Evolutionary conservation across 225 moss, liverwort and hornwort species (phyloP).

Genomic region (Physcomitrium patens): DNA sequence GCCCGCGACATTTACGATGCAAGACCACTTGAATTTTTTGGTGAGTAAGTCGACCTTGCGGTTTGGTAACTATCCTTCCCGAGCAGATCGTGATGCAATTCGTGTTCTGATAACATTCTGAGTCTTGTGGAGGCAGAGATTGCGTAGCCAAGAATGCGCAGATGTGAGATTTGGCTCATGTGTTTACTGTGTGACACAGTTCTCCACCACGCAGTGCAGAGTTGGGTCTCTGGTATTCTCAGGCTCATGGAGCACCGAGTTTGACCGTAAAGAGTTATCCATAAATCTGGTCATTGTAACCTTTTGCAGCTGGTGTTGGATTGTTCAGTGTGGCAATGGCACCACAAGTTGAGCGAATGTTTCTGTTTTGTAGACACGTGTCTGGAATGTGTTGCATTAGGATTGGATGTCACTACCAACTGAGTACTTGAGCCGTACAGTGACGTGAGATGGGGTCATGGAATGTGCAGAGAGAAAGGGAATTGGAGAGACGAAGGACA

Average conservation of each 20-base stretch:
- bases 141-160: neutral
- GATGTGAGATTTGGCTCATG: neutral
- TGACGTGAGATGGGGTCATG: constrained; percentile 5
- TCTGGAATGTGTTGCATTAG: neutral
- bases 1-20: constrained; percentile 43
- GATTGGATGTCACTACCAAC: neutral
- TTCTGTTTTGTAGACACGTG: too few species aligned
- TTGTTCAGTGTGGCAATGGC: too few species aligned
- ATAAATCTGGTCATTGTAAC: too few species aligned
- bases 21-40: constrained; percentile 50
- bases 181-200: neutral
- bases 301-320: too few species aligned
- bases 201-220: neutral
- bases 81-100: neutral
- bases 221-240: neutral
- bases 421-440: neutral
- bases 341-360: too few species aligned
- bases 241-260: neutral
- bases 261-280: neutral
- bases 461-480: constrained; percentile 43
- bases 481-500: constrained; percentile 34
- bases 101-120: neutral
- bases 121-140: neutral
- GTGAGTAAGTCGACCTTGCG: constrained; percentile 19
- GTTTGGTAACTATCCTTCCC: neutral